Conservation (phyloP, 176 grass and related monocot species). For the Stipa capillata region DNA sequence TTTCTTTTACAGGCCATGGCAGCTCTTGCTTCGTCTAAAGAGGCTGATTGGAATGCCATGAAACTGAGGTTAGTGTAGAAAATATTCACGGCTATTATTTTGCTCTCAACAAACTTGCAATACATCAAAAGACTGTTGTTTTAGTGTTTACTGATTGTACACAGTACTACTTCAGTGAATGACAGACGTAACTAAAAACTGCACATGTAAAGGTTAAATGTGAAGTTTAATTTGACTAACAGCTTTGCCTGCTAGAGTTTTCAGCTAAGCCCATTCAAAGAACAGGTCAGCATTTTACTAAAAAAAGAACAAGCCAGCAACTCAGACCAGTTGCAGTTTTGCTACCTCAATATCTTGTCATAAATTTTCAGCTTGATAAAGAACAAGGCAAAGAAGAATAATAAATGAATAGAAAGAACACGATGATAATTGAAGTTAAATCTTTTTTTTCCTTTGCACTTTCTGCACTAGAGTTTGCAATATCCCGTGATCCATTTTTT, state of each 20-base stretch:
- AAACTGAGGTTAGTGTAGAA: slow-evolving; percentile 56
- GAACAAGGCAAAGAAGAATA: not conserved
- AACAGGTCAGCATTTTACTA: not conserved
- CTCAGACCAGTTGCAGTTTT: not conserved
- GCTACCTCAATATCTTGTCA: not conserved
- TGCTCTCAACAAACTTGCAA: not conserved
- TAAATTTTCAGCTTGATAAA: not conserved
- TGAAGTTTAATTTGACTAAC: not conserved
- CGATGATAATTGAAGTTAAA: not conserved
- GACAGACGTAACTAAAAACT: not conserved
- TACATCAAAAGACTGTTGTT: not conserved
- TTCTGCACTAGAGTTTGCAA: not conserved
- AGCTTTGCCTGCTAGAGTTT: not conserved
- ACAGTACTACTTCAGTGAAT: not conserved
- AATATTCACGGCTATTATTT: not conserved
- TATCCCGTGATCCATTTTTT: not conserved
- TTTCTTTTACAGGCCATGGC: slow-evolving; percentile 78
- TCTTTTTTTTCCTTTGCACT: not conserved
- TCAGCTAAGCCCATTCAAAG: not conserved
- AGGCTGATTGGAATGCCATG: slow-evolving; percentile 84
- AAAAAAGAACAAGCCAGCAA: not conserved
- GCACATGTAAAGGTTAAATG: not conserved
- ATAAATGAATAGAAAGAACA: not conserved
- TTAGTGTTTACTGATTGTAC: not conserved
- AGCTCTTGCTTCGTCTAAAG: slow-evolving; percentile 92